Percentiles rank a stretch among this genome's conserved stretches.
These are phyloP conservation scores for Scortechinia acanthostroma DNA, from an alignment of 2,329 filamentous ascomycete genomes.

Conservation along the genomic window DNA sequence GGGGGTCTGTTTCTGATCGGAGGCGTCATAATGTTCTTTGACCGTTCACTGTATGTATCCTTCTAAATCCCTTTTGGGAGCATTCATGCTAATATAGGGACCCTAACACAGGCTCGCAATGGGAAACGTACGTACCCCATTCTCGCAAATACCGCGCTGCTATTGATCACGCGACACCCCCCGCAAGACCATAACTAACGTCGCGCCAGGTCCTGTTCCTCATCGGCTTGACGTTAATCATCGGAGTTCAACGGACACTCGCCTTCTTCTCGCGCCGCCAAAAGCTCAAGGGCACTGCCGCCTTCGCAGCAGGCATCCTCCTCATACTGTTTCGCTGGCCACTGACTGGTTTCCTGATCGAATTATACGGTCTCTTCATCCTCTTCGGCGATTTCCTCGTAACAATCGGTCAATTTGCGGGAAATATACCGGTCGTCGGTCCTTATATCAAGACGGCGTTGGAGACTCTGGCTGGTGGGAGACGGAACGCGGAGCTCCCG, in stretches of 20 bases:
- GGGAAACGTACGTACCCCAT: slow-evolving; percentile 68
- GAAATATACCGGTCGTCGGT: slow-evolving; percentile 76
- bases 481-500: slow-evolving; percentile 71
- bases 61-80: not conserved
- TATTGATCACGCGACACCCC: not conserved
- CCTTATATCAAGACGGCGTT: slow-evolving; percentile 74
- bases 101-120: slow-evolving; percentile 61
- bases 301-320: slow-evolving; percentile 75
- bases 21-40: slow-evolving; percentile 94
- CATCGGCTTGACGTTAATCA: slow-evolving; percentile 90
- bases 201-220: slow-evolving; percentile 86
- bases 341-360: slow-evolving; percentile 80
- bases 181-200: not conserved
- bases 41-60: slow-evolving; percentile 63
- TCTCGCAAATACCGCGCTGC: too few species aligned
- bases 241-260: slow-evolving; percentile 83
- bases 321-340: slow-evolving; percentile 89
- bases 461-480: slow-evolving; percentile 58
- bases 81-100: not conserved
- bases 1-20: slow-evolving; percentile 91
- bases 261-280: slow-evolving; percentile 90
- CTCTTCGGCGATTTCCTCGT: slow-evolving; percentile 95
- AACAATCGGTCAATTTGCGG: slow-evolving; percentile 81
- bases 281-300: slow-evolving; percentile 84
- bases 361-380: slow-evolving; percentile 86